A percentile compares a stretch with the other conserved stretches of the same genome.
These are phyloP conservation scores for Somion occarium DNA, from an alignment of 1,284 basidiomycete species.

Conservation along the genomic window DNA sequence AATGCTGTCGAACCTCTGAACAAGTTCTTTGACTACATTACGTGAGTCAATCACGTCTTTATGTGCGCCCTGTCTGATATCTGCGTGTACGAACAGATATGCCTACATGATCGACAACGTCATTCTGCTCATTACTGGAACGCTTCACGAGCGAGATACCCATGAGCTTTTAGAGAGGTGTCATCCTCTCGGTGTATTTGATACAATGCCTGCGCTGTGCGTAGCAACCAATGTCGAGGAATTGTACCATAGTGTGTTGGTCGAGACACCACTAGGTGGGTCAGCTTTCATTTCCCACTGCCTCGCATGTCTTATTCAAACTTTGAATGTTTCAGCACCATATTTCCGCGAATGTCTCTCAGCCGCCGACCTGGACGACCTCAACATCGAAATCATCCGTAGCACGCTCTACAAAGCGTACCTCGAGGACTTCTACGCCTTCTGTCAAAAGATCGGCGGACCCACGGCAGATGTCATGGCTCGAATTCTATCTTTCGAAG, in stretches of 20 bases:
- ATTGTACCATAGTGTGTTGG: constrained; percentile 93
- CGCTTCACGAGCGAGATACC: constrained; percentile 95
- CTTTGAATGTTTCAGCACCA: constrained; percentile 58
- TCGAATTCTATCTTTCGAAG: constrained; percentile 90
- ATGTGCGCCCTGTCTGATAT: neutral
- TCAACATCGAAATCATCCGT: constrained; percentile 99
- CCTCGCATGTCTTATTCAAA: neutral
- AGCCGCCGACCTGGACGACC: constrained; percentile 94
- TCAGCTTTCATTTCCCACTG: constrained; percentile 12
- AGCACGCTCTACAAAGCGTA: constrained; percentile 99
- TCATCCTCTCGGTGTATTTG: constrained; percentile 96
- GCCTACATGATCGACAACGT: constrained; percentile 99
- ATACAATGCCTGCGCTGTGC: constrained; percentile 98
- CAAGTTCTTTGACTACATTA: constrained; percentile 98
- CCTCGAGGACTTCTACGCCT: constrained; percentile 94
- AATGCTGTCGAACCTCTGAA: constrained; percentile 90
- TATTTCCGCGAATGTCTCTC: constrained; percentile 97
- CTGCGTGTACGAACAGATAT: constrained; percentile 49
- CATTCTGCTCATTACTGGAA: constrained; percentile 95
- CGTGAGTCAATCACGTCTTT: constrained; percentile 43
- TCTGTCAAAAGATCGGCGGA: constrained; percentile 74
- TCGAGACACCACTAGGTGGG: constrained; percentile 94
- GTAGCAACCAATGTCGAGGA: constrained; percentile 99
- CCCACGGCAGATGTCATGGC: constrained; percentile 91
- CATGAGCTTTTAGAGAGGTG: constrained; percentile 96